Evolutionary conservation across 176 grass and related monocot species (phyloP).

Genomic region (Musa schizocarpa): DNA sequence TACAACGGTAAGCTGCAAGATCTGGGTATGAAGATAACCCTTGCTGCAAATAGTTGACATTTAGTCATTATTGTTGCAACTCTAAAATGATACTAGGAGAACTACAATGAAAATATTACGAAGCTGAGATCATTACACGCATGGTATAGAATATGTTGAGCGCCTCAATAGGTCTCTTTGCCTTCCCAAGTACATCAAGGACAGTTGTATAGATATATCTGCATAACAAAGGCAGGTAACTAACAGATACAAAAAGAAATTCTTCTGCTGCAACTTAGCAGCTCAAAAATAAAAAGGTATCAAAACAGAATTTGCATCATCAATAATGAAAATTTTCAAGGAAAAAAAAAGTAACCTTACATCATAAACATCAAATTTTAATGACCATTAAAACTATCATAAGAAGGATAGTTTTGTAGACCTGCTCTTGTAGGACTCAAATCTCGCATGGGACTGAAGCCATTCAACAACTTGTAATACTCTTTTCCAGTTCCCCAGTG

Average conservation of each 20-base stretch:
- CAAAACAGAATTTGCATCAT: neutral
- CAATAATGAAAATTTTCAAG: neutral
- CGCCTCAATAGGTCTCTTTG: constrained; percentile 76
- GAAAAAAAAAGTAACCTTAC: neutral
- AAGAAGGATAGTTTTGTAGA: constrained; percentile 12
- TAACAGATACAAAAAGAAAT: neutral
- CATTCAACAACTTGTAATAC: constrained; percentile 92
- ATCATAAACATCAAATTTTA: neutral
- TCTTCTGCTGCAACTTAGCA: constrained; percentile 1
- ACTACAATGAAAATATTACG: neutral
- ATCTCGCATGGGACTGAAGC: constrained; percentile 84
- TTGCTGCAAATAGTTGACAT: constrained; percentile 51
- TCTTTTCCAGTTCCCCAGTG: constrained; percentile 78
- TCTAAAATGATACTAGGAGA: constrained; percentile 1
- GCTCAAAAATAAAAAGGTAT: neutral
- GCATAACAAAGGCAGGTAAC: constrained; percentile 16
- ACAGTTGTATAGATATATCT: constrained; percentile 93
- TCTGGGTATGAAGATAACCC: constrained; percentile 91
- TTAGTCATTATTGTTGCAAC: constrained; percentile 11
- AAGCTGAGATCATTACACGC: constrained; percentile 45
- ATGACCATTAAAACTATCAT: neutral
- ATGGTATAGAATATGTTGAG: constrained; percentile 82
- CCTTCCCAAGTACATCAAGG: constrained; percentile 93
- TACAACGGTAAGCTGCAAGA: constrained; percentile 86
- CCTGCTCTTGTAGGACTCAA: constrained; percentile 84